Percentiles rank a stretch among this genome's conserved stretches.
Evolutionary conservation across 345 rosid species (phyloP).

Genomic region (Eucalyptus pauciflora): DNA sequence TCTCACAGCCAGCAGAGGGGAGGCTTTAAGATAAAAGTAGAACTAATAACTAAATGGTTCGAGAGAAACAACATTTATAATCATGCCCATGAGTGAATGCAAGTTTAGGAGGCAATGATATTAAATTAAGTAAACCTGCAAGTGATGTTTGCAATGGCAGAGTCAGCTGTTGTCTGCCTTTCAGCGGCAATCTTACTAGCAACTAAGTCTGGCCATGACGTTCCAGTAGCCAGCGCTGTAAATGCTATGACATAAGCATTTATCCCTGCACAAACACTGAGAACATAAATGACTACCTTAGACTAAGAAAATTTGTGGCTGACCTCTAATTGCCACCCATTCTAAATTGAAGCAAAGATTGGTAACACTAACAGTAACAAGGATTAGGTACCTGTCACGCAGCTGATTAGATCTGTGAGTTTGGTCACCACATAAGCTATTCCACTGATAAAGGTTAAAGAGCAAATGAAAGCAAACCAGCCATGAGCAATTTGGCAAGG

Average conservation of each 20-base stretch:
- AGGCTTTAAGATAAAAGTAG: background rate
- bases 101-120: background rate
- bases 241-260: constrained; percentile 91
- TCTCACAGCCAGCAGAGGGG: background rate
- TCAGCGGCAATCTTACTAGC: constrained; percentile 98
- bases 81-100: background rate
- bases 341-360: background rate
- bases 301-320: background rate
- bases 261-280: constrained; percentile 38
- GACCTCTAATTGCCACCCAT: background rate
- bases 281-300: background rate
- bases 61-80: background rate
- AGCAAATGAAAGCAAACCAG: constrained; percentile 84
- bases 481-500: constrained; percentile 85
- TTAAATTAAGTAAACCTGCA: constrained; percentile 49
- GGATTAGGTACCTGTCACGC: constrained; percentile 59
- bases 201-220: constrained; percentile 97
- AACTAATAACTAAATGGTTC: background rate
- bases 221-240: constrained; percentile 81
- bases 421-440: constrained; percentile 69
- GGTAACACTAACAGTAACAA: background rate
- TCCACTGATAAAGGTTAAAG: constrained; percentile 72
- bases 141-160: constrained; percentile 94
- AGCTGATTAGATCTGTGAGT: constrained; percentile 80
- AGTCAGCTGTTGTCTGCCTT: constrained; percentile 86